Evolutionary conservation across 768 basidiomycete genomes (phyloP), one percentile per base, ranked within the genome.

Genomic region (Russula vinacea): DNA sequence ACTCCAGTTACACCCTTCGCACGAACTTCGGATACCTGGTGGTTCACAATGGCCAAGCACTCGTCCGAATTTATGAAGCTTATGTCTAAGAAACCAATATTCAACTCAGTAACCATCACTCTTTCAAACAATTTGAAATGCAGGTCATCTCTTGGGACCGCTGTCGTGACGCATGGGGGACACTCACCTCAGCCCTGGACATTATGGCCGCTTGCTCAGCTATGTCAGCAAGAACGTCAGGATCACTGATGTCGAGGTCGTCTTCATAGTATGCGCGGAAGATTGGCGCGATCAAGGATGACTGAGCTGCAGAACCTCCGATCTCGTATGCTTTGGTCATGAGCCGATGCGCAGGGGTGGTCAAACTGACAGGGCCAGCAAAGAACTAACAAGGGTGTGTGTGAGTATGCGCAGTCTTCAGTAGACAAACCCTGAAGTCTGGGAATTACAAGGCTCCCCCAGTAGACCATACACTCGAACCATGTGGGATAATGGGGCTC

Each of bases 1-100:
- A 93, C 89, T 44, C 90, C 90, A 6, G 83, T 85, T 56, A 93
- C 83, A 19, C 90, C 90, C 62, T 85, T 81, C 49, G 77, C 75
- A 59, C 84, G 81, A 44, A 87, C 87, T 55, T 83, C 80, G 10
- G 79, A 78, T 69, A 85, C 85, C 75, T 86, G 83, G 11, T 77
- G 75, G 65, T 85, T 76, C 1, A 92, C 84, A 67, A 89, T 88
- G 58, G 80, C 78, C 69, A 81, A 78, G 62, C 86, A 77, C 69
- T 89, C 88, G 70, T 87, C 80, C 3, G 87, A 84, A 47, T 83
- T 65, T 35, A 93, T 75, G 74, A 91, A 94, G 49, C 74, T 72
- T 40, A 84, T 14, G 86, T 86, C 86, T 91, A 71, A 32, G 55
- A 35, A 54, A 37, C 32, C 3, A 13, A 33, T 5, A 29, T 54